Percentiles rank a stretch among this genome's conserved stretches.
These are phyloP conservation scores for Termitomyces bulborhizus DNA, from an alignment of 768 basidiomycete genomes.

Conservation along the genomic window DNA sequence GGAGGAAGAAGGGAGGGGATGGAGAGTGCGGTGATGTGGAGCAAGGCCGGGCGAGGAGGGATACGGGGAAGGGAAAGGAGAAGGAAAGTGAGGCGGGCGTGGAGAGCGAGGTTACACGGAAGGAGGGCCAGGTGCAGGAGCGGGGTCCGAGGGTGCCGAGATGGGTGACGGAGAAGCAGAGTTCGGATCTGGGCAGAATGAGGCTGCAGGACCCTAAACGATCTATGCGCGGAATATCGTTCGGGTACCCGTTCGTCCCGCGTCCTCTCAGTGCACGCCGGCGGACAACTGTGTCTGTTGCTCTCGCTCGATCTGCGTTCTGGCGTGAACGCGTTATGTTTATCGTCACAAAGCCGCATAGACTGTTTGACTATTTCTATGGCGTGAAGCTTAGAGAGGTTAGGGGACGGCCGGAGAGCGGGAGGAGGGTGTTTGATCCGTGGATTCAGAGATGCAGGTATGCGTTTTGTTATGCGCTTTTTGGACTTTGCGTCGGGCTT, in stretches of 20 bases:
- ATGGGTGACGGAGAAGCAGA: constrained; percentile 39
- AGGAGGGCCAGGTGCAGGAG: constrained; percentile 6
- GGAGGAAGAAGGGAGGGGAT: constrained; percentile 4
- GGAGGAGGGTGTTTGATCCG: constrained; percentile 47
- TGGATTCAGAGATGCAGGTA: constrained; percentile 51
- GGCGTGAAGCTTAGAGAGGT: constrained; percentile 38
- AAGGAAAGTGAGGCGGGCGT: background rate
- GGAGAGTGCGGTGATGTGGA: background rate
- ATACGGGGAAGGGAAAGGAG: constrained; percentile 7
- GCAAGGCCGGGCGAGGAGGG: background rate
- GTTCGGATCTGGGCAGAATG: constrained; percentile 35
- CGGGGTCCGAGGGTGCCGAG: constrained; percentile 28
- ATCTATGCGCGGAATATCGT: constrained; percentile 38
- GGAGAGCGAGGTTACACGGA: constrained; percentile 2
- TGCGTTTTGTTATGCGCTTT: constrained; percentile 49
- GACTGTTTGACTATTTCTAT: constrained; percentile 36
- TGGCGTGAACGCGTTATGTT: constrained; percentile 16
- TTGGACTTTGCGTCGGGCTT: constrained; percentile 35
- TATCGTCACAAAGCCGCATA: constrained; percentile 39
- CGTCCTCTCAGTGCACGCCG: constrained; percentile 32
- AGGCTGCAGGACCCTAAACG: constrained; percentile 38
- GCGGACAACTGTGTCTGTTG: constrained; percentile 9
- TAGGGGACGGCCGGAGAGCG: constrained; percentile 37
- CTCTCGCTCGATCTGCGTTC: constrained; percentile 9
- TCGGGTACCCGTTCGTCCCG: constrained; percentile 57